These are phyloP conservation scores for Grosmannia clavigera DNA, from an alignment of 2,329 filamentous ascomycete species.

Conservation along the genomic window DNA sequence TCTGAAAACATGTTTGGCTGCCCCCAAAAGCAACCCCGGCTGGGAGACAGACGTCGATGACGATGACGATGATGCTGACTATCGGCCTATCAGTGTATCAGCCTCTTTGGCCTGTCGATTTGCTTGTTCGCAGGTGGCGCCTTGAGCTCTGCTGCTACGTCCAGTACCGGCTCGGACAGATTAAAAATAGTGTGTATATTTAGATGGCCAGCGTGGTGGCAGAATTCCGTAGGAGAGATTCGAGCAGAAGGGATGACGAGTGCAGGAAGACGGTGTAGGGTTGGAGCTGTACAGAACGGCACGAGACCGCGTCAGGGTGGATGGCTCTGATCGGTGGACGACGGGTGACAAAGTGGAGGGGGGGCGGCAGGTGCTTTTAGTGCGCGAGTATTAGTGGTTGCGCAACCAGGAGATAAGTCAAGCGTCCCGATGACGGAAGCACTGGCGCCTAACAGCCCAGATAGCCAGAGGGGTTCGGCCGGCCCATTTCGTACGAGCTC, in stretches of 20 bases:
- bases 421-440: conserved; percentile 2
- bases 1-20: conserved; percentile 65
- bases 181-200: neutral
- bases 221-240: neutral
- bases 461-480: neutral
- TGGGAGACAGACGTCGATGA: neutral
- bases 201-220: neutral
- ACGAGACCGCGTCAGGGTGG: conserved; percentile 1
- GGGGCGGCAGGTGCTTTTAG: neutral
- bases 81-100: neutral
- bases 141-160: neutral
- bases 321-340: conserved; percentile 1
- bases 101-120: neutral
- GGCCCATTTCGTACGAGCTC: no score
- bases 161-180: neutral
- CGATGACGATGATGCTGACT: neutral
- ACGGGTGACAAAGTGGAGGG: conserved; percentile 6
- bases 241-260: neutral
- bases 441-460: neutral
- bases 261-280: neutral
- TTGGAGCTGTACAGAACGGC: neutral
- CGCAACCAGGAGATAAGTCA: neutral
- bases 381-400: neutral
- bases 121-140: neutral
- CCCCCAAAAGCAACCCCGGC: conserved; percentile 6